Conservation (phyloP, 495 filamentous ascomycete genomes). For the Penicillium cataractarum region DNA sequence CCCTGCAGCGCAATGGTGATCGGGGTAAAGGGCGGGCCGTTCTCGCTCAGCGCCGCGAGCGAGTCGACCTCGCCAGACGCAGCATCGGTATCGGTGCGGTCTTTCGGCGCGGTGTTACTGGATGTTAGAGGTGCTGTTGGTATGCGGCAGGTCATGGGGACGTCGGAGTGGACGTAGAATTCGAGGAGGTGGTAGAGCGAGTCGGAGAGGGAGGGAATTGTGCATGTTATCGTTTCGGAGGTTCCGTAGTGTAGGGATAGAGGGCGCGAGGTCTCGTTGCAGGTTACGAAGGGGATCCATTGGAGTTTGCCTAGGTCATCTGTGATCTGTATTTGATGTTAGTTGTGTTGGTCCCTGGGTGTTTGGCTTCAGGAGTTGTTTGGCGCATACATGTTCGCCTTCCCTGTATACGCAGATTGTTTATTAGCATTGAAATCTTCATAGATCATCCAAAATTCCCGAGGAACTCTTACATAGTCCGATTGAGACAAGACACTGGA, state of each 20-base stretch:
- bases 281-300: slow-evolving; percentile 90
- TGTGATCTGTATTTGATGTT: slow-evolving; percentile 63
- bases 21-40: slow-evolving; percentile 58
- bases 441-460: background rate
- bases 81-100: slow-evolving; percentile 15
- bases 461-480: slow-evolving; percentile 60
- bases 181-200: slow-evolving; percentile 95
- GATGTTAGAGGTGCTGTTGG: slow-evolving; percentile 67
- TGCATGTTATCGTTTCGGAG: slow-evolving; percentile 82
- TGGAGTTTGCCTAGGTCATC: slow-evolving; percentile 79
- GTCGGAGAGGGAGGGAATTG: slow-evolving; percentile 81
- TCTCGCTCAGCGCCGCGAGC: slow-evolving; percentile 40
- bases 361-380: slow-evolving; percentile 5
- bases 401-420: slow-evolving; percentile 21
- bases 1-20: slow-evolving; percentile 85
- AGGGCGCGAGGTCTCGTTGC: slow-evolving; percentile 84
- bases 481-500: slow-evolving; percentile 68
- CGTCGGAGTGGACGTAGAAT: slow-evolving; percentile 98
- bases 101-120: slow-evolving; percentile 19
- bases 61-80: slow-evolving; percentile 23
- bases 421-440: slow-evolving; percentile 22
- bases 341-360: slow-evolving; percentile 9
- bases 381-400: slow-evolving; percentile 62
- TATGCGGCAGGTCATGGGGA: slow-evolving; percentile 88
- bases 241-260: slow-evolving; percentile 85